Conservation (phyloP, 306 rosid species). For the Citrullus mucosospermus region DNA sequence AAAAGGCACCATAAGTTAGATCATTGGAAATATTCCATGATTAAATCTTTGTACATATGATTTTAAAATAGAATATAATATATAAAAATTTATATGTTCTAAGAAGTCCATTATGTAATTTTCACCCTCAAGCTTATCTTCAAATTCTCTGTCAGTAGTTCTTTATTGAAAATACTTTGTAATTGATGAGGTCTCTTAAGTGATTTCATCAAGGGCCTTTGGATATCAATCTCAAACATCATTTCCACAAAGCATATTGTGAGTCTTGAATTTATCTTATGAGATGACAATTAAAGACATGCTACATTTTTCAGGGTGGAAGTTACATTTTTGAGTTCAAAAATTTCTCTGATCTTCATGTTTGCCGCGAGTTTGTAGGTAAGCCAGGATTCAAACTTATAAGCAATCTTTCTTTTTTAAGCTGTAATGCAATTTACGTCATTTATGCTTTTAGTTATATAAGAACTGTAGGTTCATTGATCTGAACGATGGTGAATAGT, state of each 20-base stretch:
- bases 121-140: background rate
- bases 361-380: conserved; percentile 78
- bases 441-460: background rate
- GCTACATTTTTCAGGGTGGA: conserved; percentile 29
- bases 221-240: background rate
- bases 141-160: background rate
- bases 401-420: background rate
- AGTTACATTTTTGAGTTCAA: conserved; percentile 82
- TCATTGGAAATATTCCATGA: background rate
- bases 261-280: background rate
- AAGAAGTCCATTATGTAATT: background rate
- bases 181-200: background rate
- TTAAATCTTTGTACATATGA: background rate
- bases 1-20: background rate
- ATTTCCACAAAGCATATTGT: background rate
- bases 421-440: background rate
- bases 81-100: background rate
- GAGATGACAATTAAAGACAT: background rate
- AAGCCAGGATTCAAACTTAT: conserved; percentile 16
- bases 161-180: background rate
- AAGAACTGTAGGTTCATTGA: background rate
- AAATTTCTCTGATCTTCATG: conserved; percentile 65
- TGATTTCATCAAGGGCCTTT: background rate
- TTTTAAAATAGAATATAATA: background rate
- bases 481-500: background rate